Base-by-base conservation (phyloP, 225 moss, liverwort and hornwort species). In the Physcomitrellopsis africana region DNA sequence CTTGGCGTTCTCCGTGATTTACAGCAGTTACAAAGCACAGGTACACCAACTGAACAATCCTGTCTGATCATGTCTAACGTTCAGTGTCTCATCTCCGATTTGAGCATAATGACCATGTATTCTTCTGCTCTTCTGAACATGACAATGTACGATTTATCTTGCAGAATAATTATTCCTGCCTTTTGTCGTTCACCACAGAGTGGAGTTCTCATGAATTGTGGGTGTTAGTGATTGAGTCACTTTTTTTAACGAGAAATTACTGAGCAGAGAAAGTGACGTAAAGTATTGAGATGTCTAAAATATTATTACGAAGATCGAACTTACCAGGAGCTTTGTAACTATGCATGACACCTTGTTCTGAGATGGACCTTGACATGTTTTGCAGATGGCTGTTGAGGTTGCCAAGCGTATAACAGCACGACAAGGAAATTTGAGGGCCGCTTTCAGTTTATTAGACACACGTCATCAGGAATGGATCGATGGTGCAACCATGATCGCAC, bases 11-110 rank as follows among this genome's bases (percentile, higher is more conserved):
- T 91, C 96, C 77, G 90, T 96, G 32, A 88, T 94, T 76, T 96
- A 94, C 86, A 94, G 93, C 83, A 94, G 88, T 81, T 96, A 93
- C 78, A 96, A 92, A 84, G 86, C 85, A 71, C 96, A 96, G 96
- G 96, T 96, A 84, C 72, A 27, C 44, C 37, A 61, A 56, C 49
- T 63, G 8, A 67, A 3, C 17, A 19, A 51, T 19, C 24, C 47
- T 68, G 32, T 56, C 56, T n/a, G 26, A 65, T 45, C 1, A 45
- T 37, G 4, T 37, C 32, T 37, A 7, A 27, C 37, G 19, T 18
- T 13, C 13, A 24, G 24, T 52, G 23, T 32, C 42, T 42, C 32
- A 73, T 73, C 42, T 52, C 16, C 52, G 19, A 42, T 14, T 37
- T 23, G 22, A 37, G 5, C 4, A 15, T 46, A 7, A 47, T 17